These are phyloP conservation scores for Rauvolfia tetraphylla DNA, from an alignment of 257 asterid genomes.

Conservation along the genomic window DNA sequence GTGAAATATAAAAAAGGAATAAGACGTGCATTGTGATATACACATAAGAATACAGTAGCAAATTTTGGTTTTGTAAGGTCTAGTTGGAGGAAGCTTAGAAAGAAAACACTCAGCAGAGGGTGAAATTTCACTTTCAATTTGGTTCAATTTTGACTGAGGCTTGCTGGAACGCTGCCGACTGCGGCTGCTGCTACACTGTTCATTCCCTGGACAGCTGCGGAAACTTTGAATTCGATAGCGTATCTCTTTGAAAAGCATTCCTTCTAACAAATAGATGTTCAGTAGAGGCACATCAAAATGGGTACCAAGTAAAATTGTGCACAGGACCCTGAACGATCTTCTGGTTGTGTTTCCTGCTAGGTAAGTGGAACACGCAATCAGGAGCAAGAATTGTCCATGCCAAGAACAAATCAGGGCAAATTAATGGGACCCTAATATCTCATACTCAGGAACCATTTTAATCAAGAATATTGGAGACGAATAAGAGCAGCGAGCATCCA, in stretches of 20 bases:
- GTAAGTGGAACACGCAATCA: conserved; percentile 6
- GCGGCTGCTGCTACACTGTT: neutral
- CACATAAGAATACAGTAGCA: neutral
- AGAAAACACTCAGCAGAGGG: neutral
- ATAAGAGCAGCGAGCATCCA: neutral
- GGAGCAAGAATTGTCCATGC: neutral
- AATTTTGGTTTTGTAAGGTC: neutral
- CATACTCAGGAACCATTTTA: neutral
- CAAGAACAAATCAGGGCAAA: neutral
- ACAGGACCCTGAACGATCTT: neutral
- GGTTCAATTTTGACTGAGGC: neutral
- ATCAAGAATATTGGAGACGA: neutral
- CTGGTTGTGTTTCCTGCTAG: neutral
- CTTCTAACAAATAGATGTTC: neutral
- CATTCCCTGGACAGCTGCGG: neutral
- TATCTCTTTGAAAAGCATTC: neutral
- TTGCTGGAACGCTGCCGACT: neutral
- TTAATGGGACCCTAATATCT: neutral
- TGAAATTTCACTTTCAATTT: neutral
- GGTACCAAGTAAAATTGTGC: neutral
- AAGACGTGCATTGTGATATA: no score
- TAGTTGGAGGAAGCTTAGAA: neutral
- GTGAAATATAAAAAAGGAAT: neutral
- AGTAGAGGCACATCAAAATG: neutral
- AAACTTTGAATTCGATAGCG: no score